Base-by-base conservation (phyloP, 805 yeast genomes). In the Yamadazyma kitorensis region DNA sequence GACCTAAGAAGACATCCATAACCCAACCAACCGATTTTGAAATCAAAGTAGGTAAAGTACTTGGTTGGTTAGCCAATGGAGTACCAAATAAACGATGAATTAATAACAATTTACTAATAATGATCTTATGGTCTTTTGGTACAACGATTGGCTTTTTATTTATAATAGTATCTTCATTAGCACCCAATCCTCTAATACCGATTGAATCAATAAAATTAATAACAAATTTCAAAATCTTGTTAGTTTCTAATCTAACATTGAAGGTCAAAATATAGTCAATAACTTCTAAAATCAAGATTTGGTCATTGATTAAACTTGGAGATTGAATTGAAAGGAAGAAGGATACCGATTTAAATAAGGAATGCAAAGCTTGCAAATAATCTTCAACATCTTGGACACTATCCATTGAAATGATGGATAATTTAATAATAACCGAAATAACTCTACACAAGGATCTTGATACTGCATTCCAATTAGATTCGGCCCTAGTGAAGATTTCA, bases 401-500 rank as follows among this genome's bases (percentile, higher is more conserved):
- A 15, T 45, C 39, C 36, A 51, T 43, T 1, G 69, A 47, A 24
- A 34, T 34, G 13, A 61, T 47, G 0, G 68, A 56, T 29, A 67
- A 53, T 36, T 69, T 70, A 33, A 81, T 51, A 26, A 82, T 48
- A 29, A 78, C 59, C 4, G 77, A 67, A 13, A 77, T 67, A 7
- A 76, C 67, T 32, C 88, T 71, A 46, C 86, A 80, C 25, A 79
- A 57, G 0, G 85, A 75, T 49, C 86, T 67, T 4, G 85, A 80
- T 29, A 75, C 64, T 23, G 77, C 68, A 51, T 66, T 76, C 87
- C 88, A 81, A 30, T 68, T 74, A 2, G 65, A 55, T 25, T 64
- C 67, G 11, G 78, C 79, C 23, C 67, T 64, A 9, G 61, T 49
- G 44, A 79, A 76, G 29, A 72, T 59, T 8, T 57, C 60, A 2